Evolutionary conservation across 2,329 filamentous ascomycete species (phyloP).

Genomic region (Colletotrichum zoysiae): DNA sequence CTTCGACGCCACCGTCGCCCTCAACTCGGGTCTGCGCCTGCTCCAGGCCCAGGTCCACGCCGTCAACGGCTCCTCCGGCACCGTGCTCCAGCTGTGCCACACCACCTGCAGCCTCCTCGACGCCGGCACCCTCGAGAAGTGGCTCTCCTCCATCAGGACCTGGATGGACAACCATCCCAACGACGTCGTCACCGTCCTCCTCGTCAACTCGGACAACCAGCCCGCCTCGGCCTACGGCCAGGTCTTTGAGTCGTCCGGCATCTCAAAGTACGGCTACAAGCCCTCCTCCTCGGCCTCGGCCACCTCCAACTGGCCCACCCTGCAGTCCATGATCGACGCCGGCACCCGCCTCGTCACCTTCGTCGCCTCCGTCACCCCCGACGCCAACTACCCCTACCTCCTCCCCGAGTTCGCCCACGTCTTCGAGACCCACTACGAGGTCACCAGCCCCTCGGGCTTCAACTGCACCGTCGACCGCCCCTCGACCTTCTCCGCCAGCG

Average conservation of each 20-base stretch:
- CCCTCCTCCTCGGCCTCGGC: constrained; percentile 60
- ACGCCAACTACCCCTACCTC: constrained; percentile 65
- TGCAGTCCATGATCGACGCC: constrained; percentile 75
- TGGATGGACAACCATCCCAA: constrained; percentile 79
- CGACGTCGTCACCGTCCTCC: constrained; percentile 80
- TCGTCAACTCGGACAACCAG: constrained; percentile 77
- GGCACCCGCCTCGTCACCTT: constrained; percentile 77
- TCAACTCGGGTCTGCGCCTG: constrained; percentile 78
- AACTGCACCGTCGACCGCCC: constrained; percentile 80
- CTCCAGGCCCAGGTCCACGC: constrained; percentile 80
- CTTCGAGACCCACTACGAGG: constrained; percentile 80
- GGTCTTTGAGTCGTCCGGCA: constrained; percentile 68
- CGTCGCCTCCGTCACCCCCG: constrained; percentile 66
- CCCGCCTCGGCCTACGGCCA: constrained; percentile 66
- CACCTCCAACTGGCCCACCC: constrained; percentile 74
- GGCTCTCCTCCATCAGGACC: constrained; percentile 72
- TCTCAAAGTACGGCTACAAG: constrained; percentile 72
- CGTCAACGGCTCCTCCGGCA: constrained; percentile 57
- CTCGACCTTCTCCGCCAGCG: constrained; percentile 55
- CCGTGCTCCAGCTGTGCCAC: constrained; percentile 76
- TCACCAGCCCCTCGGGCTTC: constrained; percentile 73
- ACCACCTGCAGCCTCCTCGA: constrained; percentile 76
- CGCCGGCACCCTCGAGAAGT: constrained; percentile 73
- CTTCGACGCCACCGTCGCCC: constrained; percentile 77
- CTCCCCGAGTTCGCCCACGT: constrained; percentile 74